Conservation (phyloP, 1,284 basidiomycete genomes). For the Malassezia dermatis region DNA sequence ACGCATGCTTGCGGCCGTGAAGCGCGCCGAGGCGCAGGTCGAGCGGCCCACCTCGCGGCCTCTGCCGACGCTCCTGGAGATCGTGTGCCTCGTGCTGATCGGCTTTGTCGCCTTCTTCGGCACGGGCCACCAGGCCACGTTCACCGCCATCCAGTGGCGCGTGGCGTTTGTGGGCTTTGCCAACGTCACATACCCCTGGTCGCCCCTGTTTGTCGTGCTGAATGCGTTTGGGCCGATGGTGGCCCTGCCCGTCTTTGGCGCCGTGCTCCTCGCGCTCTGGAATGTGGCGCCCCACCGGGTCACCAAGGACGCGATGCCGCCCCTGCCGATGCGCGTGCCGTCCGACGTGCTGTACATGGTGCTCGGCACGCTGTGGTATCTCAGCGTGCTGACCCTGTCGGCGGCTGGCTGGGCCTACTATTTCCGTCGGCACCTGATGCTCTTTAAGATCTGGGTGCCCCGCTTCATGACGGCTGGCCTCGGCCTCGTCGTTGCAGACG, state of each 20-base stretch:
- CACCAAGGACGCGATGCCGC: neutral
- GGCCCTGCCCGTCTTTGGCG: conserved; percentile 57
- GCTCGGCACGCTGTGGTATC: conserved; percentile 63
- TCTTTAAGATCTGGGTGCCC: conserved; percentile 97
- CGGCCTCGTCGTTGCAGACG: conserved; percentile 50
- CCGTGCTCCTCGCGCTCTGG: conserved; percentile 73
- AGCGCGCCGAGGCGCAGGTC: neutral
- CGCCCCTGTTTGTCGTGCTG: conserved; percentile 64
- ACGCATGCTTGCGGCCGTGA: conserved; percentile 14
- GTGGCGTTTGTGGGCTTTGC: conserved; percentile 62
- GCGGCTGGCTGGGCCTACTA: conserved; percentile 65
- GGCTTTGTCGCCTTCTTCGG: conserved; percentile 61
- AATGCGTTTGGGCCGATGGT: conserved; percentile 70
- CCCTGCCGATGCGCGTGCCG: conserved; percentile 14
- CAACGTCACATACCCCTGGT: conserved; percentile 62
- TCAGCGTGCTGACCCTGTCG: conserved; percentile 57
- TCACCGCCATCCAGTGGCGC: conserved; percentile 92
- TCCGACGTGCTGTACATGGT: conserved; percentile 51
- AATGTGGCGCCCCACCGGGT: conserved; percentile 60
- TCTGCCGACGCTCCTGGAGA: conserved; percentile 20
- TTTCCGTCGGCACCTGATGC: conserved; percentile 84
- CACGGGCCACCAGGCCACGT: conserved; percentile 82
- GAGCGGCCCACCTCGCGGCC: neutral
- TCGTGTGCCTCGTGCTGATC: conserved; percentile 21
- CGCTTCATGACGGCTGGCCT: conserved; percentile 70